Percentiles rank a stretch among this genome's conserved stretches.
phyloP scores from a whole-genome alignment of 192 early-diverging fungal species.

The Rhizoclosmatium sp. region DNA sequence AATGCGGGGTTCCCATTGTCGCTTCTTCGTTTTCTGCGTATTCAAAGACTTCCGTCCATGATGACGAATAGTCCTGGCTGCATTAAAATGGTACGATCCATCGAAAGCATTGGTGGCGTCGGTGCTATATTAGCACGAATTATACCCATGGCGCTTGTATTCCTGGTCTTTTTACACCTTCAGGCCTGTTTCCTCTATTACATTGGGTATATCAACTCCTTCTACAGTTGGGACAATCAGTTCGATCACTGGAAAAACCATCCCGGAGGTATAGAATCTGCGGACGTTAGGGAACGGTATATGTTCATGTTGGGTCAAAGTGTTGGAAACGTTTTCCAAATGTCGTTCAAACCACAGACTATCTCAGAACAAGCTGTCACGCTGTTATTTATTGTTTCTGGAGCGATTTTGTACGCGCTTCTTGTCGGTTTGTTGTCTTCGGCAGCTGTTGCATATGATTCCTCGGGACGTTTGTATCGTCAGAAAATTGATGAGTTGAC shows the following conservation, averaged over 20 bases:
- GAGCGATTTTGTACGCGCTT: constrained; percentile 40
- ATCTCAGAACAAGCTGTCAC: constrained; percentile 15
- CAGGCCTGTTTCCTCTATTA: constrained; percentile 2
- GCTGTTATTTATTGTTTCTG: constrained; percentile 39
- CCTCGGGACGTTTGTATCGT: constrained; percentile 27
- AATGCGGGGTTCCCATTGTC: not conserved
- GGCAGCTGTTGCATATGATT: constrained; percentile 8
- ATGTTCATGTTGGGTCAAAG: not conserved
- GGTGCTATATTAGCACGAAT: constrained; percentile 2
- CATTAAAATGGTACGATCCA: not conserved
- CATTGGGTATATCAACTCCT: not conserved
- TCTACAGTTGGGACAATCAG: not conserved
- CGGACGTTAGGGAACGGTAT: not conserved
- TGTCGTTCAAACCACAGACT: not conserved
- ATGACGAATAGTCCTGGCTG: not conserved
- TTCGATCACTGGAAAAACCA: constrained; percentile 11
- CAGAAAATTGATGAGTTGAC: not conserved
- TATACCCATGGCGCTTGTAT: not conserved
- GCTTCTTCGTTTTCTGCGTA: not conserved
- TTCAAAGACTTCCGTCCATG: not conserved
- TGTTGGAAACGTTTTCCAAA: not conserved
- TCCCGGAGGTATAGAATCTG: not conserved
- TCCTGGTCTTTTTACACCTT: constrained; percentile 7
- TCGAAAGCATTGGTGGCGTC: not conserved
- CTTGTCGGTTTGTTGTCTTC: constrained; percentile 29